phyloP scores from a whole-genome alignment of 2,329 filamentous ascomycete species.

The Diaporthe longicolla region DNA sequence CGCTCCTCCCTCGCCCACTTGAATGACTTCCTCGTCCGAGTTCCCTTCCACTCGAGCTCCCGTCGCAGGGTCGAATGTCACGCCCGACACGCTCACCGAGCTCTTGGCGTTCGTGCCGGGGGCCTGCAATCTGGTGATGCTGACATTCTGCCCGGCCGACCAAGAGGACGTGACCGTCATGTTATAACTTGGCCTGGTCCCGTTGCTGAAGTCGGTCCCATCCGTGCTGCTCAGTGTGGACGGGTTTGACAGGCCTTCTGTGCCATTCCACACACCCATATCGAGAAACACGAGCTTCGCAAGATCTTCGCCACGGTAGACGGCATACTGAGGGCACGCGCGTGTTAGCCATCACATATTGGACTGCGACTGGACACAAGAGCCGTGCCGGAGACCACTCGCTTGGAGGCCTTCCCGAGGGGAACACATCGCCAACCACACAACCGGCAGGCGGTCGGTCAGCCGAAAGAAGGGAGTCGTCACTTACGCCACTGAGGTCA shows the following conservation, averaged over 20 bases:
- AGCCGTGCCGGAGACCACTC: background rate
- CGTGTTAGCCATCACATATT: background rate
- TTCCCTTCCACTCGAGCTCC: constrained; percentile 45
- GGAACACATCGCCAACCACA: background rate
- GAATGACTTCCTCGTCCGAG: constrained; percentile 45
- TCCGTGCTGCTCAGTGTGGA: constrained; percentile 50
- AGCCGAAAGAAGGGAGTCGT: background rate
- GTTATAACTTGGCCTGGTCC: constrained; percentile 47
- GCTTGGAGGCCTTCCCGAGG: background rate
- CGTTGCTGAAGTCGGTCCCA: constrained; percentile 49
- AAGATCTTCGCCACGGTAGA: constrained; percentile 47
- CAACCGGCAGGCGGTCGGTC: background rate
- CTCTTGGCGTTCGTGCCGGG: constrained; percentile 56
- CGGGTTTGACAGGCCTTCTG: constrained; percentile 52
- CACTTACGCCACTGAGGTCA: constrained; percentile 48
- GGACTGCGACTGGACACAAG: background rate
- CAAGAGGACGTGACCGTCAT: constrained; percentile 51
- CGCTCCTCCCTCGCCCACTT: constrained; percentile 48
- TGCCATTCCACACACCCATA: constrained; percentile 56
- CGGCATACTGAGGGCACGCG: constrained; percentile 45
- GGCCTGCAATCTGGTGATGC: constrained; percentile 48
- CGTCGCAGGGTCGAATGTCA: constrained; percentile 50
- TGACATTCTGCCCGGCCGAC: constrained; percentile 46
- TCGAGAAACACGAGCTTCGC: constrained; percentile 54
- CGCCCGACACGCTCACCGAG: constrained; percentile 50